phyloP scores from a whole-genome alignment of 257 asterid genomes.

The Vinca minor region DNA sequence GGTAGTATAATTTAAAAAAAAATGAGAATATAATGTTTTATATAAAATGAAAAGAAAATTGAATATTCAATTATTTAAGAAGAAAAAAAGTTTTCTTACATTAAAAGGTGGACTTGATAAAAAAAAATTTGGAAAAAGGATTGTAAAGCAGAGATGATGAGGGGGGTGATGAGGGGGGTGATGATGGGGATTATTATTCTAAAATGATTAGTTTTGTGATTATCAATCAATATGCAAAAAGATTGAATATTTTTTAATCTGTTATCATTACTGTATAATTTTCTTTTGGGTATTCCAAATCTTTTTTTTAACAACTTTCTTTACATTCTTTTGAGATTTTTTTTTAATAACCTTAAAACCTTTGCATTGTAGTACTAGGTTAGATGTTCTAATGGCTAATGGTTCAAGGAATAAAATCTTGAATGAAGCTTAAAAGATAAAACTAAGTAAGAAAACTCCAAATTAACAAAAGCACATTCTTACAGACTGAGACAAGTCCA shows the following conservation, averaged over 20 bases:
- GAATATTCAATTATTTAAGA: too few relatives aligned
- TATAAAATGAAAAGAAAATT: too few relatives aligned
- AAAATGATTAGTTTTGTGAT: slow-evolving; percentile 64
- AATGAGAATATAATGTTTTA: too few relatives aligned
- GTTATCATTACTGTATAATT: slow-evolving; percentile 11
- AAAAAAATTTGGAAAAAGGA: slow-evolving; percentile 7
- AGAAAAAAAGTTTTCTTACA: slow-evolving; percentile 15
- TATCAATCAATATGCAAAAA: slow-evolving; percentile 31
- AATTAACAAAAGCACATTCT: neutral
- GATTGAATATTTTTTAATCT: slow-evolving; percentile 7
- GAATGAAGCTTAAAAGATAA: neutral
- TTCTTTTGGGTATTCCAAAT: slow-evolving; percentile 31
- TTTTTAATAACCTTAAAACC: slow-evolving; percentile 7
- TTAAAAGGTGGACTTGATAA: slow-evolving; percentile 32
- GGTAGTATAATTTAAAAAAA: too few relatives aligned
- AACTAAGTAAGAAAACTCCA: neutral
- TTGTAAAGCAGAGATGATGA: slow-evolving; percentile 23
- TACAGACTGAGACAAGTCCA: too few relatives aligned
- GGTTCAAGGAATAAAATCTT: slow-evolving; percentile 19
- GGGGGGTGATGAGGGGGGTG: slow-evolving; percentile 10
- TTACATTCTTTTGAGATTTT: slow-evolving; percentile 18
- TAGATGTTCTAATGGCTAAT: slow-evolving; percentile 24
- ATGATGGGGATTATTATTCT: slow-evolving; percentile 76
- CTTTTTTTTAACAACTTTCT: slow-evolving; percentile 19
- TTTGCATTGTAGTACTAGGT: slow-evolving; percentile 14